These are phyloP conservation scores for Styphnolobium japonicum DNA, from an alignment of 306 rosid genomes.

Conservation along the genomic window DNA sequence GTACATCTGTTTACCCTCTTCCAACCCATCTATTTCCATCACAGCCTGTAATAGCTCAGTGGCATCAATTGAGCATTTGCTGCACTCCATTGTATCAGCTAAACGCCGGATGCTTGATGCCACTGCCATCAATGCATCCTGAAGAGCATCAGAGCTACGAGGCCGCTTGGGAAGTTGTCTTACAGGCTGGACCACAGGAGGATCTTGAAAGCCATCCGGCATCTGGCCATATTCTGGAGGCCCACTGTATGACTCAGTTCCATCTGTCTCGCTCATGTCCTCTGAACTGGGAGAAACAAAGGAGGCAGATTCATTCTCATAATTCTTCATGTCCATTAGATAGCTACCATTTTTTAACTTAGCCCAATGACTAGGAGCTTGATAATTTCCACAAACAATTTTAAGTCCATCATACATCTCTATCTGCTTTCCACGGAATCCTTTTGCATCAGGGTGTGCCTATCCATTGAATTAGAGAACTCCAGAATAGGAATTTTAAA, in stretches of 20 bases:
- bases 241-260: conserved; percentile 64
- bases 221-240: conserved; percentile 56
- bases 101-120: conserved; percentile 69
- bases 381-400: conserved; percentile 84
- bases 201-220: conserved; percentile 58
- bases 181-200: conserved; percentile 46
- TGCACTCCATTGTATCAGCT: conserved; percentile 69
- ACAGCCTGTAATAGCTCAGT: conserved; percentile 66
- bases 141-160: conserved; percentile 59
- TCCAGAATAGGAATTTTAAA: conserved; percentile 8
- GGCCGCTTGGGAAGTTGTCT: conserved; percentile 60
- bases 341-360: conserved; percentile 54
- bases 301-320: conserved; percentile 60
- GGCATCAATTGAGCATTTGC: conserved; percentile 51
- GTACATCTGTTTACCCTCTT: conserved; percentile 77
- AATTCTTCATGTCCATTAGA: conserved; percentile 45
- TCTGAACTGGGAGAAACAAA: conserved; percentile 67
- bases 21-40: conserved; percentile 82
- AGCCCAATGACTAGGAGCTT: conserved; percentile 71
- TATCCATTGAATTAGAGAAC: conserved; percentile 35
- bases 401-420: conserved; percentile 83
- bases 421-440: conserved; percentile 61
- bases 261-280: conserved; percentile 59
- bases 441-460: conserved; percentile 77
- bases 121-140: conserved; percentile 63